Evolutionary conservation across 345 rosid genomes (phyloP), one percentile per base, ranked within the genome.

Genomic region (Turnera subulata): DNA sequence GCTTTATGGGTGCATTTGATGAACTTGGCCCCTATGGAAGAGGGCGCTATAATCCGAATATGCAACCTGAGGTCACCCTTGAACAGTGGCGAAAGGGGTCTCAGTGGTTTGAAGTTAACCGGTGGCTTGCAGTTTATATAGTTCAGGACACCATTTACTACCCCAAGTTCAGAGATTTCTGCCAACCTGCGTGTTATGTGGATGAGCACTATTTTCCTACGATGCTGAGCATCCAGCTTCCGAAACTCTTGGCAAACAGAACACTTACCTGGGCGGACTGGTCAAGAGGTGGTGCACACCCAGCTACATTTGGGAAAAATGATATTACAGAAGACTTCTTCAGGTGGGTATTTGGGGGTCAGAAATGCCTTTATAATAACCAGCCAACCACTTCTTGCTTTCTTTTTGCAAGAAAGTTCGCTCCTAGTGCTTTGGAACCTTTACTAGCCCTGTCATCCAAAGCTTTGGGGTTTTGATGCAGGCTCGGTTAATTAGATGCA

Each of bases 121-220:
- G 46, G 4, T 25, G 20, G 11, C 46, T 54, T 1, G 33, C 58
- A 18, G n/a, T 38, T 21, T 14, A 35, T 21, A 40, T 54, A 0
- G 32, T 54, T n/a, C 12, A 22, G 12, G 58, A 54, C 44, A 20
- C 21, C 2, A 54, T 35, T 22, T 54, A 54, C 17, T 22, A 37
- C 11, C 29, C 26, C 11, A 0, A n/a, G 17, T 54, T 37, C 13
- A 21, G 37, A 15, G 10, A 21, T 1, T 22, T 19, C 5, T 54
- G 58, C 45, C 15, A 35, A 1, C 18, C 29, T 17, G 5, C 35
- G 5, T 29, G 35, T 8, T 29, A 29, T 29, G 35, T 29, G 35
- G 58, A 54, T 19, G 58, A 54, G 17, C 58, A 54, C 13, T 54
- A 54, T n/a, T 17, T 54, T 9, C 45, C 58, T n/a, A 54, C 58